phyloP scores from a whole-genome alignment of 2,329 filamentous ascomycete species.

The Aciculosporium take region DNA sequence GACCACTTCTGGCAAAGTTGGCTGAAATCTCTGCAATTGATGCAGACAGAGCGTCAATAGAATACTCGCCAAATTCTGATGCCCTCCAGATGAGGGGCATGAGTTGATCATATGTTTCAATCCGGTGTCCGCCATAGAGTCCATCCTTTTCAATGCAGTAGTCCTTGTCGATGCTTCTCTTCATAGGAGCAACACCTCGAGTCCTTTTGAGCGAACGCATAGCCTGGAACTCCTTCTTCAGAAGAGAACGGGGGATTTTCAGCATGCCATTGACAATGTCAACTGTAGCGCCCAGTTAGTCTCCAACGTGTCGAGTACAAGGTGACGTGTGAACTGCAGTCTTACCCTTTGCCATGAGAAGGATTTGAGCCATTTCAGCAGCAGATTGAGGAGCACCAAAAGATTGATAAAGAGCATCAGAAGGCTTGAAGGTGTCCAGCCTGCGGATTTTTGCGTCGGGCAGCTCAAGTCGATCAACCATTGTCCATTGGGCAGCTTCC shows the following conservation, averaged over 20 bases:
- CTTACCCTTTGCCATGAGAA: constrained; percentile 19
- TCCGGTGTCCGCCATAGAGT: constrained; percentile 14
- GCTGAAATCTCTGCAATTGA: constrained; percentile 14
- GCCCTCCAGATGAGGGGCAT: constrained; percentile 14
- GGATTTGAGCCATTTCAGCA: constrained; percentile 4
- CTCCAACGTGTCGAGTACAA: background rate
- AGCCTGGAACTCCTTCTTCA: constrained; percentile 3
- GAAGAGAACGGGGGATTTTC: background rate
- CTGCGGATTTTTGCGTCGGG: constrained; percentile 6
- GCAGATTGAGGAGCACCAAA: constrained; percentile 3
- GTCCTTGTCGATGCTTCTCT: constrained; percentile 15
- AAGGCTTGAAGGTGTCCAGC: background rate
- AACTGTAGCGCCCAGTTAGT: constrained; percentile 9
- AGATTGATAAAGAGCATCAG: background rate
- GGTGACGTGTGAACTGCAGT: background rate
- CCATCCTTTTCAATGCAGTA: constrained; percentile 6
- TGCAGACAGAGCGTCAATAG: constrained; percentile 14
- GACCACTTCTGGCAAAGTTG: constrained; percentile 7
- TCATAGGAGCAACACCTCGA: constrained; percentile 13
- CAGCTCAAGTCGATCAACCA: constrained; percentile 1
- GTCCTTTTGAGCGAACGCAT: constrained; percentile 3
- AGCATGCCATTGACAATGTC: constrained; percentile 12
- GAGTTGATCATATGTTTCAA: constrained; percentile 13
- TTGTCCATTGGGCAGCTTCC: constrained; percentile 1
- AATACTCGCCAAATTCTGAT: constrained; percentile 7